These are phyloP conservation scores for Botrytis aclada DNA, from an alignment of 2,329 filamentous ascomycete species.

Conservation along the genomic window DNA sequence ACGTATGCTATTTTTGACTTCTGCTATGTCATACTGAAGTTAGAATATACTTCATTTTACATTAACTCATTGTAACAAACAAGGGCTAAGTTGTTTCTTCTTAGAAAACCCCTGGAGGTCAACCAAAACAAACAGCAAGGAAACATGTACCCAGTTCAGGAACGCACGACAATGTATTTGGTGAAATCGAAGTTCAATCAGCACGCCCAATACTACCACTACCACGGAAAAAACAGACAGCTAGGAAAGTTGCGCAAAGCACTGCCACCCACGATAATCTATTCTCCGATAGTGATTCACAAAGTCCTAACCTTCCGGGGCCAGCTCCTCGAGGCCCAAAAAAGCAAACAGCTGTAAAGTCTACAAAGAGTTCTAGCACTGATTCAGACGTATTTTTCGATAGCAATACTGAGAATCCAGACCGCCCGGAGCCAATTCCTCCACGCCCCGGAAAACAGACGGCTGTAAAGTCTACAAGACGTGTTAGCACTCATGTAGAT, in stretches of 20 bases:
- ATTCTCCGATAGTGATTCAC: neutral
- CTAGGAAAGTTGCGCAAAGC: conserved; percentile 12
- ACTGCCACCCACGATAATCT: neutral
- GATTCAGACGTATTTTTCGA: neutral
- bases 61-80: neutral
- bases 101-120: neutral
- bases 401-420: too few relatives aligned
- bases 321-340: neutral
- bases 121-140: conserved; percentile 21
- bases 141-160: conserved; percentile 9
- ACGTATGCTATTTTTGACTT: neutral
- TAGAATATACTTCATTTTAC: neutral
- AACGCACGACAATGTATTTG: conserved; percentile 10
- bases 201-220: conserved; percentile 6
- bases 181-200: neutral
- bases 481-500: neutral
- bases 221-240: conserved; percentile 17
- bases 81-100: neutral
- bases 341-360: conserved; percentile 20
- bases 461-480: conserved; percentile 16
- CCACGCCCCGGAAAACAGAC: conserved; percentile 12
- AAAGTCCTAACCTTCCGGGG: neutral
- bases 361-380: neutral
- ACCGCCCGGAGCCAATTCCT: neutral
- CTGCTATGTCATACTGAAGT: neutral